Conservation (phyloP, 2,329 filamentous ascomycete genomes). For the Fusarium xylarioides region DNA sequence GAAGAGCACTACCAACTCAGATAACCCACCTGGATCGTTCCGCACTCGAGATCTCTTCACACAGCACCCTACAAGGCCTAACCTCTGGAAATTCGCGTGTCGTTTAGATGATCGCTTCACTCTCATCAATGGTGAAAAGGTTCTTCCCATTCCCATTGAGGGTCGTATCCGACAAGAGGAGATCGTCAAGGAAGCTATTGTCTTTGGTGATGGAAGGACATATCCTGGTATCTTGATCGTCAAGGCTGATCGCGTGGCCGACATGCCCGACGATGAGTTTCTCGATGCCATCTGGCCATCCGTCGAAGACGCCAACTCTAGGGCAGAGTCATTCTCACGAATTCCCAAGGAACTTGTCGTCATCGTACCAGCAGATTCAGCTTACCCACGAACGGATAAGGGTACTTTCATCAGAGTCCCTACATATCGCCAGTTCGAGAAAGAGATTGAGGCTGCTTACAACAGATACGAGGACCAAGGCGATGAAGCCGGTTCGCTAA, state of each 20-base stretch:
- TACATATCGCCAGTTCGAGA: slow-evolving; percentile 56
- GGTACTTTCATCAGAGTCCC: slow-evolving; percentile 62
- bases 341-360: slow-evolving; percentile 63
- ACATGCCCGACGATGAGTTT: slow-evolving; percentile 55
- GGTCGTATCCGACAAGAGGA: slow-evolving; percentile 61
- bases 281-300: slow-evolving; percentile 59
- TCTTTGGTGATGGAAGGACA: slow-evolving; percentile 64
- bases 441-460: slow-evolving; percentile 55
- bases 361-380: slow-evolving; percentile 54
- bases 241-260: slow-evolving; percentile 54
- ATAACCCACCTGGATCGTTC: slow-evolving; percentile 56
- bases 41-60: slow-evolving; percentile 56
- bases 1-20: slow-evolving; percentile 47
- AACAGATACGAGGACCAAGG: slow-evolving; percentile 27
- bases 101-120: slow-evolving; percentile 57
- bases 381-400: slow-evolving; percentile 62
- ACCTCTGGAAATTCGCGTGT: slow-evolving; percentile 56
- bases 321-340: slow-evolving; percentile 60
- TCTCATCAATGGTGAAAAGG: slow-evolving; percentile 59
- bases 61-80: slow-evolving; percentile 51
- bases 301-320: slow-evolving; percentile 60
- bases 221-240: slow-evolving; percentile 64
- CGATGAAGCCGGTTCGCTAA: background rate
- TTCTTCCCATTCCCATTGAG: slow-evolving; percentile 59
- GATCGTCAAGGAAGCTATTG: slow-evolving; percentile 63